Evolutionary conservation across 257 asterid genomes (phyloP), one percentile per base, ranked within the genome.

Genomic region (Ballota nigra): DNA sequence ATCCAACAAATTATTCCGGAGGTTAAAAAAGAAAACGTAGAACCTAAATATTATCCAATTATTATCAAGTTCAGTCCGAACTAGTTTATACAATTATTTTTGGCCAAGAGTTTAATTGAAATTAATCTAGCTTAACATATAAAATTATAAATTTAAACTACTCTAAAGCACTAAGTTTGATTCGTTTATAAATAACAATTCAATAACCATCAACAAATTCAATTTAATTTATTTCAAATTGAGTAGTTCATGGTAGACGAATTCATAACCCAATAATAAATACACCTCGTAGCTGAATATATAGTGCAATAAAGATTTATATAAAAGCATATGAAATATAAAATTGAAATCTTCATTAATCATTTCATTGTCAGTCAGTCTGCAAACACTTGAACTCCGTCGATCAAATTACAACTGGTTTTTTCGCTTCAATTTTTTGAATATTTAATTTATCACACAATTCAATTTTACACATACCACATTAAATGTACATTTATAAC

Each of bases 271-370:
- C 2, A 47, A 9, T 12, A 33, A 57, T 6, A 59, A 60, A 60
- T 60, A 60, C 20, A 60, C 16, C 45, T 29, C 34, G 66, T 60
- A 60, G 66, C 65, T 28, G 66, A 29, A 29, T 60, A 60, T 34
- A 61, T 33, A 16, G 49, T 3, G 28, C 29, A 16, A n/a, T 62
- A 62, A 62, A 33, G 13, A 16, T 10, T 34, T 47, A 33, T 18
- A 61, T 61, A 31, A 61, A 10, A 62, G 10, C 55, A 47, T 16
- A 47, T 18, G 16, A 43, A 41, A 11, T 41, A 41, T 13, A n/a
- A 5, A 47, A 5, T n/a, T 6, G 20, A 47, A 47, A 16, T 47
- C 16, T 16, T 3, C 20, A 47, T 2, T n/a, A 6, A 47, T 1
- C 20, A n/a, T 47, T 47, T 12, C 55, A 47, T 47, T 47, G 55